phyloP scores from a whole-genome alignment of 352 stramenopile species.

The Thalassiosira oceanica region DNA sequence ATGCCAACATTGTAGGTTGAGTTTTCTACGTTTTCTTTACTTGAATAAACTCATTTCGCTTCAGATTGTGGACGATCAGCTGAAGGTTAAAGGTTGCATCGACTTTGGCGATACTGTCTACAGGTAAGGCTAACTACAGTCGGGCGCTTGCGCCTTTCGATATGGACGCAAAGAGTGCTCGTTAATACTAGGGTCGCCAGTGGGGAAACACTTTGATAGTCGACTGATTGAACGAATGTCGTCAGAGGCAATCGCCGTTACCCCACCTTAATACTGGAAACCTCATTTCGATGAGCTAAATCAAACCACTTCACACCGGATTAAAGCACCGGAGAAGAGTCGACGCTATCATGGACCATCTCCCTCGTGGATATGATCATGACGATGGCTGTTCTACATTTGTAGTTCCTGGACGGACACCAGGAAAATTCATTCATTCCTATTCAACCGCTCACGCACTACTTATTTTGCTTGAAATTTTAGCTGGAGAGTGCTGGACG shows the following conservation, averaged over 20 bases:
- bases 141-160: background rate
- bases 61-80: constrained; percentile 49
- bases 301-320: constrained; percentile 67
- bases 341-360: constrained; percentile 80
- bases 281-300: constrained; percentile 83
- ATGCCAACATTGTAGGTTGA: constrained; percentile 78
- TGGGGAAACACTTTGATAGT: constrained; percentile 29
- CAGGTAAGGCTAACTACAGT: constrained; percentile 61
- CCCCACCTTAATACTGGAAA: constrained; percentile 51
- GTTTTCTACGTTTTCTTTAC: background rate
- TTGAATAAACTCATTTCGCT: background rate
- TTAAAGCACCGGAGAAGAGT: constrained; percentile 81
- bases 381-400: constrained; percentile 80
- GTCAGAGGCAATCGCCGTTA: constrained; percentile 68
- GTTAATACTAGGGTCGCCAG: constrained; percentile 78
- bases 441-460: constrained; percentile 26
- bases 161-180: constrained; percentile 35
- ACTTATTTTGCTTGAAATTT: constrained; percentile 27
- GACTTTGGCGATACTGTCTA: constrained; percentile 83
- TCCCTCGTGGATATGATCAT: constrained; percentile 46
- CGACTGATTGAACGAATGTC: constrained; percentile 79
- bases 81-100: constrained; percentile 72
- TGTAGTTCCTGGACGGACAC: constrained; percentile 5
- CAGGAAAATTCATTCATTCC: no score
- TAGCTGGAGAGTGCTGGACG: constrained; percentile 81